phyloP scores from a whole-genome alignment of 192 early-diverging fungal genomes.

The Haplosporangium gracile region DNA sequence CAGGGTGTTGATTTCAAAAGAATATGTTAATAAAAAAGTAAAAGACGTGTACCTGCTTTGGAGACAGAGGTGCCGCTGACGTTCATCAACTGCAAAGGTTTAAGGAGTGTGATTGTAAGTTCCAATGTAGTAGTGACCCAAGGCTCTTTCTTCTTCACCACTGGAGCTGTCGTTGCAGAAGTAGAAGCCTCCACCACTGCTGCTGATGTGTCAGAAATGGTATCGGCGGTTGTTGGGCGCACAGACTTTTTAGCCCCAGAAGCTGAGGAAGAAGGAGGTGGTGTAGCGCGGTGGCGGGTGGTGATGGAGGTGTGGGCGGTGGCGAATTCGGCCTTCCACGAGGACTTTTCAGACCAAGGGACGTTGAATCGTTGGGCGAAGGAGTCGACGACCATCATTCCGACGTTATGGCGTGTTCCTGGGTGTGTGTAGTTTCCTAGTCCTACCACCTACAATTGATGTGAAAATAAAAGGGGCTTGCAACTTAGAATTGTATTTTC shows the following conservation, averaged over 20 bases:
- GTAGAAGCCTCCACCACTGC: neutral
- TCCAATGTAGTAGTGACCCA: conserved; percentile 32
- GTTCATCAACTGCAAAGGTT: conserved; percentile 79
- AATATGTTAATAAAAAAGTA: neutral
- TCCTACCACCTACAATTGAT: conserved; percentile 68
- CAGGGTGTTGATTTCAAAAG: neutral
- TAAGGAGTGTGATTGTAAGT: conserved; percentile 68
- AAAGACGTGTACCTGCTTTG: conserved; percentile 66
- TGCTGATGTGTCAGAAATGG: neutral
- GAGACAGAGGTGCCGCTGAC: conserved; percentile 71
- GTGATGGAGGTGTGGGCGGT: conserved; percentile 23
- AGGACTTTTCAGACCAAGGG: conserved; percentile 54
- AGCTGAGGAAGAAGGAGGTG: neutral
- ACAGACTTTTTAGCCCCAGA: neutral
- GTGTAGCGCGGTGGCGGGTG: conserved; percentile 1
- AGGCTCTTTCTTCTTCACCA: neutral
- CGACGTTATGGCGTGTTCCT: conserved; percentile 79
- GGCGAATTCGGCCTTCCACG: conserved; percentile 50
- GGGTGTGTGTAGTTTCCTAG: conserved; percentile 78
- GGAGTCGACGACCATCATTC: conserved; percentile 75
- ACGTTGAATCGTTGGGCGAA: conserved; percentile 61
- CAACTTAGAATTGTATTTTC: neutral
- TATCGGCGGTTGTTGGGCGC: neutral
- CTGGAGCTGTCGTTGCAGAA: neutral
- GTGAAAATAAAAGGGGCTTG: neutral